Evolutionary conservation across 768 basidiomycete genomes (phyloP).

Genomic region (Antrodiella citrinella): DNA sequence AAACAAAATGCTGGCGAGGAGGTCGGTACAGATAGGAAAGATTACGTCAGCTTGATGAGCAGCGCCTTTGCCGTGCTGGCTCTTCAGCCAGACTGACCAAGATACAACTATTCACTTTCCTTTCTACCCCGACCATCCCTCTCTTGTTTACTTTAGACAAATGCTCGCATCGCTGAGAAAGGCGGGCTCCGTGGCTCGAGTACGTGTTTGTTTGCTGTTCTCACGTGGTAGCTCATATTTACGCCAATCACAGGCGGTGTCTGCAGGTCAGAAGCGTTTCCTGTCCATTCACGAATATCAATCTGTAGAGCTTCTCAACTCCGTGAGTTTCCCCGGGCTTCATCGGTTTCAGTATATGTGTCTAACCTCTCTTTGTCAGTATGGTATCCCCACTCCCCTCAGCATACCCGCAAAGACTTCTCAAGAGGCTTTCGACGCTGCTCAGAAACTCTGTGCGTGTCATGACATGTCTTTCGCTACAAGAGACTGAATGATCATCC

Average conservation of each 20-base stretch:
- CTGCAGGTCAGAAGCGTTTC: slow-evolving; percentile 81
- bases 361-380: slow-evolving; percentile 37
- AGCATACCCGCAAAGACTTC: slow-evolving; percentile 81
- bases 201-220: slow-evolving; percentile 24
- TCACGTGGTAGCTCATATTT: neutral
- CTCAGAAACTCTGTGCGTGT: slow-evolving; percentile 74
- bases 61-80: neutral
- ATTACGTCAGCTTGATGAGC: neutral
- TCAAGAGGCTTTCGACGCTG: slow-evolving; percentile 83
- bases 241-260: slow-evolving; percentile 39
- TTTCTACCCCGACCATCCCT: slow-evolving; percentile 2
- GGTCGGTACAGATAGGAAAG: neutral
- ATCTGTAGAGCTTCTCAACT: slow-evolving; percentile 89
- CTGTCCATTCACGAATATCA: slow-evolving; percentile 99
- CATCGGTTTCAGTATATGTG: neutral
- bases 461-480: neutral
- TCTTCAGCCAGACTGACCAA: neutral
- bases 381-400: slow-evolving; percentile 93
- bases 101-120: slow-evolving; percentile 5
- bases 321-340: slow-evolving; percentile 41
- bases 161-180: slow-evolving; percentile 69
- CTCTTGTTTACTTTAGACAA: slow-evolving; percentile 20
- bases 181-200: slow-evolving; percentile 57
- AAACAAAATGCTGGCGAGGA: slow-evolving; percentile 4
- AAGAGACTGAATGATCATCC: neutral